Base-by-base conservation (phyloP, 352 stramenopile genomes). In the Hyaloperonospora arabidopsidis region DNA sequence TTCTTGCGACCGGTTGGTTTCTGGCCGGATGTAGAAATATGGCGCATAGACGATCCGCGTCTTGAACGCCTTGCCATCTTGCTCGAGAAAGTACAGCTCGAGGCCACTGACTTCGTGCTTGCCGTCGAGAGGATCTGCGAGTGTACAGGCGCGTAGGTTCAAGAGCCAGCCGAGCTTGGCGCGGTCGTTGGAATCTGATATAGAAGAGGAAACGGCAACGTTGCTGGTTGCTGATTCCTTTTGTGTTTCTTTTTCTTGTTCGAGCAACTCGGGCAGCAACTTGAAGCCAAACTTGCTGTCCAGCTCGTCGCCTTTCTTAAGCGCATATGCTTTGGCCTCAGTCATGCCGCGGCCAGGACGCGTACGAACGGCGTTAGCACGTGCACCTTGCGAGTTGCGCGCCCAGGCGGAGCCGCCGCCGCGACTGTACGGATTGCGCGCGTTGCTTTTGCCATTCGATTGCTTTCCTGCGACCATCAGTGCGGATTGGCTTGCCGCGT, bases 61-160 rank as follows among this genome's bases (percentile, higher is more conserved):
- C 74, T 99, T 99, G 77, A 99, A 99, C 8, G 82, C 93, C 35
- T 73, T 72, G 17, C 88, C 89, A 58, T 96, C 87, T 57, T 97
- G 86, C 64, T 96, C 78, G 6, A 98, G 60, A 65, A 98, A 98
- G 70, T 97, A 99, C 35, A 98, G 54, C 59, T 98, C 95, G 11
- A 98, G 60, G 4, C 84, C 91, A 43, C 77, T 86, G n/a, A 89
- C 83, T 68, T 98, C 91, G 43, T 62, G 68, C 45, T 86, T 87
- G 44, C 72, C 73, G 19, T 86, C 80, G 2, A 61, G 40, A 2
- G 70, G 65, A 38, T 88, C 80, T 14, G 67, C 64, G 8, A 90
- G 57, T 44, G 76, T 81, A 25, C 67, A 84, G 11, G 74, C 57
- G 38, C 78, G 78, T 29, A 87, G 61, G 49, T 90, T 90, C 23